Base-by-base conservation (phyloP, 1,284 basidiomycete genomes). In the Cryptococcus wingfieldii region DNA sequence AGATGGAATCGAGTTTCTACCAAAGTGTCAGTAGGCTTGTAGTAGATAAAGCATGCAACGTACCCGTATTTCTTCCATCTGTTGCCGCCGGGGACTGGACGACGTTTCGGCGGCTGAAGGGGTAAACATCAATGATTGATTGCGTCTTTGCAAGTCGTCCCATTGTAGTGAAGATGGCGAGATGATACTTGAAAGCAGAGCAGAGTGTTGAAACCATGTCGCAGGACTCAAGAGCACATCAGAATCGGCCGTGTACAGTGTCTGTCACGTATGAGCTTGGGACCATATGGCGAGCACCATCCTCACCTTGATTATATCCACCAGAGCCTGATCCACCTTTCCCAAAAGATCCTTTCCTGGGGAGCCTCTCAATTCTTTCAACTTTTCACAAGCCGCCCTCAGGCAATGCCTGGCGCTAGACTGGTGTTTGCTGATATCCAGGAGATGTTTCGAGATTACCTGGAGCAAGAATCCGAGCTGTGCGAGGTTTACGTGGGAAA, bases 381-480 rank as follows among this genome's bases (percentile, higher is more conserved):
- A 72, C 71, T 87, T 87, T 13, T 67, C 67, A 37, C 71, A 73
- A 6, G 63, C 64, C 1, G 66, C 66, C 25, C 67, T 59, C 13
- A 76, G 45, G 47, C 69, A 73, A 18, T 63, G 59, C 18, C 72
- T 57, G 23, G 63, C 71, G n/a, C 68, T 66, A 4, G 54, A 53
- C 5, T 67, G 47, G 53, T 70, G 68, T 31, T 79, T 77, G n/a
- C 85, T 76, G 70, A 94, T 82, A 37, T 86, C 88, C 45, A 84
- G 82, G 4, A 90, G 75, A 71, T 89, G 90, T 65, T 91, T 89
- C 61, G 91, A 88, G 5, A 84, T 82, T 16, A 96, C 77, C 49
- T 86, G 82, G 8, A 83, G 82, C 12, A 94, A 78, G 66, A 96
- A 94, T 1, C 87, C 86, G 6, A 88, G 81, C 75, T 96, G 92